phyloP scores from a whole-genome alignment of 768 basidiomycete species.

The Xerocomellus amylosporus region DNA sequence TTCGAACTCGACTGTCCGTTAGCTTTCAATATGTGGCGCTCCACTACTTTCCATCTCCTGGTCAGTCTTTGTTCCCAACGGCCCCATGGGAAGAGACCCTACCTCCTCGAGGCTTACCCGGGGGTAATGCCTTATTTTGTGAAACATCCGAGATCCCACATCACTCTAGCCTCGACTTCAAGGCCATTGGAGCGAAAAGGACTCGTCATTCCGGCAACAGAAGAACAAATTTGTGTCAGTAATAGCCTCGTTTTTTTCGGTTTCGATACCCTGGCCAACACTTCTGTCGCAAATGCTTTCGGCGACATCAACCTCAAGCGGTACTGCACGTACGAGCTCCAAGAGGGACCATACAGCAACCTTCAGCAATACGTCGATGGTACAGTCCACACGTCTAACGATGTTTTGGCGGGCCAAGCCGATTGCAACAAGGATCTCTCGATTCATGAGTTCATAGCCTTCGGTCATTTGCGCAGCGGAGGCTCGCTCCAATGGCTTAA shows the following conservation, averaged over 20 bases:
- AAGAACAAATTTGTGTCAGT: conserved; percentile 22
- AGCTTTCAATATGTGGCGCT: not conserved
- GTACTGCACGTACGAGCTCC: conserved; percentile 33
- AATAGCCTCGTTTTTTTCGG: conserved; percentile 31
- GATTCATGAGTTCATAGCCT: conserved; percentile 30
- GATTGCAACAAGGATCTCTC: conserved; percentile 38
- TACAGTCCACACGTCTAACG: no score
- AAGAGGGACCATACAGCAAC: conserved; percentile 28
- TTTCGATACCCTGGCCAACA: conserved; percentile 21
- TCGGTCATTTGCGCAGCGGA: conserved; percentile 38
- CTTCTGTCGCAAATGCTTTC: conserved; percentile 18
- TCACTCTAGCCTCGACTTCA: conserved; percentile 37
- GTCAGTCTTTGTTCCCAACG: conserved; percentile 30
- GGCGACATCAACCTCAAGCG: conserved; percentile 4
- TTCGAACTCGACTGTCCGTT: conserved; percentile 43
- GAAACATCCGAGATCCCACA: conserved; percentile 18
- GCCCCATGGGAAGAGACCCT: not conserved
- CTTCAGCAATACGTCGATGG: conserved; percentile 31
- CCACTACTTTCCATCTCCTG: conserved; percentile 26
- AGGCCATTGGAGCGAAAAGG: conserved; percentile 26
- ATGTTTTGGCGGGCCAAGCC: conserved; percentile 36
- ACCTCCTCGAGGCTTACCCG: conserved; percentile 2
- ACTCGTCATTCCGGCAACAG: conserved; percentile 14
- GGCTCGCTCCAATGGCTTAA: conserved; percentile 48
- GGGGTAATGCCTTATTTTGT: not conserved